Base-by-base conservation (phyloP, 345 rosid genomes). In the Aquilaria sinensis region DNA sequence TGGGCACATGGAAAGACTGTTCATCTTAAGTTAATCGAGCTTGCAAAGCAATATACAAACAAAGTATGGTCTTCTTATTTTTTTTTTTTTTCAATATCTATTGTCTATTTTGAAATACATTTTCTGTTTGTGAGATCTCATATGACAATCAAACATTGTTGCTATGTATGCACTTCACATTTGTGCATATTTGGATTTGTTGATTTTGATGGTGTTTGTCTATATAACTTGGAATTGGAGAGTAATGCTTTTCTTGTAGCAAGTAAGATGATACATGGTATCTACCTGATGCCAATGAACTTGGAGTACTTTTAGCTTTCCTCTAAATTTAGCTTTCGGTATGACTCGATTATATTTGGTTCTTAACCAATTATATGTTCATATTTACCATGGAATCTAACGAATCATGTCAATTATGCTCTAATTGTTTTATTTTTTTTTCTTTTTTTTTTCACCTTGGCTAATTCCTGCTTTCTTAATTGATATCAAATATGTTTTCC, bases 1-100 rank as follows among this genome's bases (percentile, higher is more conserved):
- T 86, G 99, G 66, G 97, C 96, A 11, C 99, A 90, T 64, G 90
- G 85, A 55, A 94, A 90, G 71, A 72, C 72, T 74, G 99, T 96
- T 32, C 85, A 97, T 55, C 87, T 94, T 67, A 80, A 79, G 70
- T 71, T 94, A 71, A 88, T 94, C 54, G 87, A 88, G 65, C 91
- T 94, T 49, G 80, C 97, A 58, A 82, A 83, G 72, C 85, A 87
- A 70, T 88, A 74, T 77, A 91, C 96, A 32, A 80, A 88, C 57
- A 90, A 88, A 96, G 97, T 88, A 72, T 61, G 55, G 29, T 65
- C 34, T 67, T 48, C 48, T 37, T 9, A 37, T 37, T 1, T 37
- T 23, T 37, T 1, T 37, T 23, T 37, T 37, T 37, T 37, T 37
- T 37, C 43, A 61, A 23, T 51, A 43, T 29, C 43, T 1, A 23